Evolutionary conservation across 495 filamentous ascomycete genomes (phyloP), one percentile per base, ranked within the genome.

Genomic region (Annulohypoxylon bovei): DNA sequence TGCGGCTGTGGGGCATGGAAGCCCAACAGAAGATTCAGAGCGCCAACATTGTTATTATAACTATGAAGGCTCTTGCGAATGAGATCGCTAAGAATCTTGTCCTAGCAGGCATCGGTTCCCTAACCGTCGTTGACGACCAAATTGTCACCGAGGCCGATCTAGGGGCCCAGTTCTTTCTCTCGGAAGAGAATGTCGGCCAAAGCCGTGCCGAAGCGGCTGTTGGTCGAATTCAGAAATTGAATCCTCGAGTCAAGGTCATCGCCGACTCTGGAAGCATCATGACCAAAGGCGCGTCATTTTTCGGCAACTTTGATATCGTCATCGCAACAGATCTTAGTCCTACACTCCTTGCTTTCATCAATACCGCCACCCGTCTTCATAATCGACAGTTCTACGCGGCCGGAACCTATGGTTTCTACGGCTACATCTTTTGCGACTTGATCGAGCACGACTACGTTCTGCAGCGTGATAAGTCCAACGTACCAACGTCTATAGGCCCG

Each of bases 81-180:
- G 95, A 99, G 77, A 89, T 98, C 40, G 94, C 95, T 44, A 99
- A 99, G 79, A 98, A 98, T 74, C 88, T 99, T n/a, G 95, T 97
- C 42, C 83, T 99, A 6, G 94, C 96, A 23, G 95, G 95, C 16
- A 94, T 99, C 67, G 92, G 92, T 50, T 95, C 93, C 7, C 82
- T 99, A 32, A 98, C 96, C 6, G 89, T 99, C 62, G 82, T 95
- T 62, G 96, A 98, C 79, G 87, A 93, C 76, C 90, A 90, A 61
- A 53, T 81, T 4, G 91, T 97, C 65, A 90, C 86, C 8, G 90
- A 92, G 70, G 86, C 92, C 53, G 95, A 99, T 79, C 82, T 98
- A 1, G 90, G 93, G 30, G 87, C 93, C 9, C 92, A 97, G 75
- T 98, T 98, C 82, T 95, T 98, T 79, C 76, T 98, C 52, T 84